Percentiles rank a stretch among this genome's conserved stretches.
These are phyloP conservation scores for Paramyrothecium sp. DNA, from an alignment of 2,329 filamentous ascomycete species.

Conservation along the genomic window DNA sequence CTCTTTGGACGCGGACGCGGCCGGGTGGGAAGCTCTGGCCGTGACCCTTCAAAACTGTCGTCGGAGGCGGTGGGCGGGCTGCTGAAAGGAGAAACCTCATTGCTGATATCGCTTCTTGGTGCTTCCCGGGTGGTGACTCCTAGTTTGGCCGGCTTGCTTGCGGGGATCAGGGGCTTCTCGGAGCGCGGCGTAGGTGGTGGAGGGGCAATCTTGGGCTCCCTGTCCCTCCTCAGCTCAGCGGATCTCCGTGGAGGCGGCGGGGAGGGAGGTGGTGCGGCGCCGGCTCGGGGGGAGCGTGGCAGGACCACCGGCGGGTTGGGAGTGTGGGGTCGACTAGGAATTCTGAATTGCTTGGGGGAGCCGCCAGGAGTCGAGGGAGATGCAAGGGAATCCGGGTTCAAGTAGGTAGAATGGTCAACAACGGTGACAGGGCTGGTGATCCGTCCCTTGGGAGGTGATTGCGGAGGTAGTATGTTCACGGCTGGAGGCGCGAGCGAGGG, in stretches of 20 bases:
- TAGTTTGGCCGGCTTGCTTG: slow-evolving; percentile 14
- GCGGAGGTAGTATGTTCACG: slow-evolving; percentile 68
- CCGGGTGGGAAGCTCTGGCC: slow-evolving; percentile 47
- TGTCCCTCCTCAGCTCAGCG: slow-evolving; percentile 53
- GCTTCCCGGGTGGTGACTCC: slow-evolving; percentile 8
- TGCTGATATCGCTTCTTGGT: slow-evolving; percentile 18
- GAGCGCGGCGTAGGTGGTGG: slow-evolving; percentile 79
- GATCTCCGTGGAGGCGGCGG: slow-evolving; percentile 64
- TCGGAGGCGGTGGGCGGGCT: slow-evolving; percentile 77
- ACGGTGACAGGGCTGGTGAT: slow-evolving; percentile 25
- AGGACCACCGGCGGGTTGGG: slow-evolving; percentile 38
- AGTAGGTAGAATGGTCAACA: slow-evolving; percentile 41
- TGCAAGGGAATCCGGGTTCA: slow-evolving; percentile 46
- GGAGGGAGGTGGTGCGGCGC: slow-evolving; percentile 54
- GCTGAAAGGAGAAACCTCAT: slow-evolving; percentile 73
- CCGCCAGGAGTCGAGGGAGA: slow-evolving; percentile 38
- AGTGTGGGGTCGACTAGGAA: slow-evolving; percentile 55
- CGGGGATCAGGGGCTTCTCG: slow-evolving; percentile 57
- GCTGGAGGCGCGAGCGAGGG: slow-evolving; percentile 51
- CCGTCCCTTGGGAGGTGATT: slow-evolving; percentile 60
- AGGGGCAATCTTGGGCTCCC: slow-evolving; percentile 40
- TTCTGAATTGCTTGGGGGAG: slow-evolving; percentile 47
- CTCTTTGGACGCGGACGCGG: slow-evolving; percentile 51
- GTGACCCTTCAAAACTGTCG: slow-evolving; percentile 41
- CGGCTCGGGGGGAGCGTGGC: slow-evolving; percentile 44